These are phyloP conservation scores for Phoma sp. DNA, from an alignment of 2,329 filamentous ascomycete genomes.

Conservation along the genomic window DNA sequence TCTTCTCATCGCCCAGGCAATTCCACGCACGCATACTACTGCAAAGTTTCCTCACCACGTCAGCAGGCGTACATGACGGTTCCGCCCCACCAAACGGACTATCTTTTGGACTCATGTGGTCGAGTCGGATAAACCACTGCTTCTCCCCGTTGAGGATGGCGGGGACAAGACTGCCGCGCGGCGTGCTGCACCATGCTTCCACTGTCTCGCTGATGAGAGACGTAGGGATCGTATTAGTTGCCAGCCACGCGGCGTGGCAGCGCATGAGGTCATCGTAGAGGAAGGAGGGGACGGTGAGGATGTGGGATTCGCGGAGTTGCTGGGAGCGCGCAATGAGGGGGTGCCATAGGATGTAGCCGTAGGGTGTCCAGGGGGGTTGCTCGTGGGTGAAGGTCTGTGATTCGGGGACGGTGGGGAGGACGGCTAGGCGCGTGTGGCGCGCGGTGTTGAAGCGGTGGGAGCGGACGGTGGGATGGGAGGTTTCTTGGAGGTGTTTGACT, in stretches of 20 bases:
- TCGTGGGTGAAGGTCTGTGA: conserved; percentile 18
- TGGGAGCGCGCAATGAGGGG: conserved; percentile 46
- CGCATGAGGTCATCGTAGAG: not conserved
- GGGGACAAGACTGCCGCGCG: not conserved
- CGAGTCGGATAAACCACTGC: conserved; percentile 1
- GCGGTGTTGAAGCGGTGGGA: conserved; percentile 25
- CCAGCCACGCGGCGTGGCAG: not conserved
- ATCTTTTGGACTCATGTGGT: not conserved
- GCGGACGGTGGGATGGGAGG: not conserved
- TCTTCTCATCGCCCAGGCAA: not conserved
- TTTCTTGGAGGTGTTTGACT: conserved; percentile 11
- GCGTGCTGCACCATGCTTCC: not conserved
- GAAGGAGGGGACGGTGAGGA: not conserved
- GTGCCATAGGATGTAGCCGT: conserved; percentile 49
- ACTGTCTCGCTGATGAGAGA: conserved; percentile 5
- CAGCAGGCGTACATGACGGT: no score
- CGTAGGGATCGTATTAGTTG: conserved; percentile 19
- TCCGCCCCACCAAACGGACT: no score
- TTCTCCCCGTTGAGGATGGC: not conserved
- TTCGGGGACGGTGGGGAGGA: conserved; percentile 10
- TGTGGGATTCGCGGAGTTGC: conserved; percentile 22
- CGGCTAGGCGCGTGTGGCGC: conserved; percentile 15
- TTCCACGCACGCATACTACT: not conserved
- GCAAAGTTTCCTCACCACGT: not conserved
- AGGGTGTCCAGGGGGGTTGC: conserved; percentile 37